These are phyloP conservation scores for Mariannaea sp. DNA, from an alignment of 2,329 filamentous ascomycete species.

Conservation along the genomic window DNA sequence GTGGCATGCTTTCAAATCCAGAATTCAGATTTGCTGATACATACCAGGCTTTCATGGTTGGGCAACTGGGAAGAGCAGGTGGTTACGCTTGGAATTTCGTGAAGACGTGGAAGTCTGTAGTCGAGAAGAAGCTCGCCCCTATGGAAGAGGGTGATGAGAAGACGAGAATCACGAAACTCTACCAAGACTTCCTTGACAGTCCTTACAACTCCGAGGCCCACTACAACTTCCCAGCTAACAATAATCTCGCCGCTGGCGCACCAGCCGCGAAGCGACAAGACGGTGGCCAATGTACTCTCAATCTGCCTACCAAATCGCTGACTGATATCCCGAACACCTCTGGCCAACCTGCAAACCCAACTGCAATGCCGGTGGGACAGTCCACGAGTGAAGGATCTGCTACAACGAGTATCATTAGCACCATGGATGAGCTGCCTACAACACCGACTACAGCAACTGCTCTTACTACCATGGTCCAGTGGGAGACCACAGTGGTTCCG, in stretches of 20 bases:
- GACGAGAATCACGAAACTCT: background rate
- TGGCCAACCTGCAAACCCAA: background rate
- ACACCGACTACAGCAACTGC: too few relatives aligned
- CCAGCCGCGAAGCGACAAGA: background rate
- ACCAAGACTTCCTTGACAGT: slow-evolving; percentile 2
- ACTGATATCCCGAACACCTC: background rate
- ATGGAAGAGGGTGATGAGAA: slow-evolving; percentile 1
- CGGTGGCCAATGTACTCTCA: slow-evolving; percentile 6
- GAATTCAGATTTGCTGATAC: slow-evolving; percentile 7
- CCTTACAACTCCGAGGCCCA: background rate
- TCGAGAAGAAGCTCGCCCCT: background rate
- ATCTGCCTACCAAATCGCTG: background rate
- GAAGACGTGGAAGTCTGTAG: background rate
- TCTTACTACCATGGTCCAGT: too few relatives aligned
- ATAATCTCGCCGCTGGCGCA: slow-evolving; percentile 2
- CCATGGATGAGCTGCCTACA: too few relatives aligned
- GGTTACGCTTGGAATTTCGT: slow-evolving; percentile 12
- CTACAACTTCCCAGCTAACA: slow-evolving; percentile 9
- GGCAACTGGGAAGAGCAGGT: background rate
- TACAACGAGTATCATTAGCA: too few relatives aligned
- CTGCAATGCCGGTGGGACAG: too few relatives aligned
- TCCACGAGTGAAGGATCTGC: too few relatives aligned
- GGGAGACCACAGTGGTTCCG: too few relatives aligned
- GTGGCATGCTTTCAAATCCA: background rate
- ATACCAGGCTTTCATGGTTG: slow-evolving; percentile 11